phyloP scores from a whole-genome alignment of 164 flowering plant genomes.

The Houttuynia cordata region DNA sequence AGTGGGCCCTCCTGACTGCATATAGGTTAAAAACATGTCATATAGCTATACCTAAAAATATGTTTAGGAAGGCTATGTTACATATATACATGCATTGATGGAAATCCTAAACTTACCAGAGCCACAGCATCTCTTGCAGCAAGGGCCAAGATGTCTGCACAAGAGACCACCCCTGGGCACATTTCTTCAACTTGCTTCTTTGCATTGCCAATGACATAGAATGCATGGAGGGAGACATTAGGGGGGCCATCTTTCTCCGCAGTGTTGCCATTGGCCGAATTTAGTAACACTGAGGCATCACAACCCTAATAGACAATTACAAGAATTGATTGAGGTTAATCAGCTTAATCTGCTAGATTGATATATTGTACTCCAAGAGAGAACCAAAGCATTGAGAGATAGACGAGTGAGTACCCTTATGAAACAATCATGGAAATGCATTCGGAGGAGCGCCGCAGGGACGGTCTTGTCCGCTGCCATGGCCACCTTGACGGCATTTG shows the following conservation, averaged over 20 bases:
- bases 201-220: conserved; percentile 66
- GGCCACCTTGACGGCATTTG: conserved; percentile 37
- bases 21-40: background rate
- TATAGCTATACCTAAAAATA: background rate
- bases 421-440: conserved; percentile 94
- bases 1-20: conserved; percentile 73
- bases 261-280: conserved; percentile 33
- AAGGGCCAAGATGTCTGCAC: conserved; percentile 80
- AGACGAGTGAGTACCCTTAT: conserved; percentile 37
- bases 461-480: conserved; percentile 47
- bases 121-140: conserved; percentile 78
- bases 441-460: conserved; percentile 68
- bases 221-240: conserved; percentile 67
- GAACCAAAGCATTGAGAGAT: background rate
- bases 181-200: conserved; percentile 47
- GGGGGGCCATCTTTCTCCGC: conserved; percentile 88
- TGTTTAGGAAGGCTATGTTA: background rate
- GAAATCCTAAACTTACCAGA: conserved; percentile 24
- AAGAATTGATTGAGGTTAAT: background rate
- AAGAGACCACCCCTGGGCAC: conserved; percentile 89
- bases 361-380: background rate
- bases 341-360: too few species aligned
- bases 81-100: background rate
- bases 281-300: conserved; percentile 61
- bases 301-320: conserved; percentile 43